Conservation (phyloP, 164 flowering plant species). For the Echeveria elegans region DNA sequence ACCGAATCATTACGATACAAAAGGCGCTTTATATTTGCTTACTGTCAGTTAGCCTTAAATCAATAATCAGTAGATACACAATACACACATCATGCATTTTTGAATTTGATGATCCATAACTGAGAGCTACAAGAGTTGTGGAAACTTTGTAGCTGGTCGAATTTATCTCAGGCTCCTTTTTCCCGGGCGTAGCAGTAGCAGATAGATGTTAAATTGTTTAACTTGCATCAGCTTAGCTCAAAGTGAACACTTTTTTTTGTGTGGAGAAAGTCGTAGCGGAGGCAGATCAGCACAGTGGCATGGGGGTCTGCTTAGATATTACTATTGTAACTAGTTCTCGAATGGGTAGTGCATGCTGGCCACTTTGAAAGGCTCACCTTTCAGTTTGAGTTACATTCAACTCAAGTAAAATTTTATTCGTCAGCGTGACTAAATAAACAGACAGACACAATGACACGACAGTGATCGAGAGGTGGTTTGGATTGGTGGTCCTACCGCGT, state of each 20-base stretch:
- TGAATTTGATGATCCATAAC: no score
- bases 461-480: not conserved
- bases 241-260: not conserved
- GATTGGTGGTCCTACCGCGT: not conserved
- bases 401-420: not conserved
- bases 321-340: not conserved
- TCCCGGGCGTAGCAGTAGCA: not conserved
- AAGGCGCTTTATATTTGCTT: not conserved
- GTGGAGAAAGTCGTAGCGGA: not conserved
- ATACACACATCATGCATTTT: no score
- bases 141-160: not conserved
- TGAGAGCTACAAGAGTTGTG: not conserved
- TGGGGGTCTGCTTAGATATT: not conserved
- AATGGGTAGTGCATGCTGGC: not conserved
- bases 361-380: not conserved
- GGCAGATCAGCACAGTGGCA: not conserved
- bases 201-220: no score
- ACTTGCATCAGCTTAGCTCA: not conserved
- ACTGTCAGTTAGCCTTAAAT: not conserved
- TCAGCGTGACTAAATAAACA: constrained; percentile 4
- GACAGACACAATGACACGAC: not conserved
- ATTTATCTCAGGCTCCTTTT: not conserved
- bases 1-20: not conserved
- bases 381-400: not conserved
- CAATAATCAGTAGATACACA: no score